Evolutionary conservation across 129 eudicot genomes (phyloP), one percentile per base, ranked within the genome.

Genomic region (Helianthus tuberosus): DNA sequence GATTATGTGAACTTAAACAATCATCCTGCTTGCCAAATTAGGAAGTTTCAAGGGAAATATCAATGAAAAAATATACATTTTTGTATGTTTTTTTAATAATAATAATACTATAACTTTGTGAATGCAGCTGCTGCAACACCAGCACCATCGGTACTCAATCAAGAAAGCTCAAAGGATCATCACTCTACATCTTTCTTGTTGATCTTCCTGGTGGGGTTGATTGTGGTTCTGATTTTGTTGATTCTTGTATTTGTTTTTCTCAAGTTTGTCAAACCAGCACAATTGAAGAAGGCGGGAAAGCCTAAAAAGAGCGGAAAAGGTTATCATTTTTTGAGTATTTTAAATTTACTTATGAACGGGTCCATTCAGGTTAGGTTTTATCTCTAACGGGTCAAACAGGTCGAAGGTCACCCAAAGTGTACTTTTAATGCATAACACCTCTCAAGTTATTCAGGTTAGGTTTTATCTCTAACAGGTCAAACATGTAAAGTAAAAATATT

Each of bases 181-280:
- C 79, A 80, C 63, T 58, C 76, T 32, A 68, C 86, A 8, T 3
- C 80, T 3, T 76, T 80, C 70, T 41, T 87, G 14, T 80, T 72
- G 80, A 65, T 87, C 57, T 73, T 87, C 62, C 81, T 89, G 12
- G 96, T 89, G 41, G 90, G 82, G 13, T 43, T 78, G 59, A 73
- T 89, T 38, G 74, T 85, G 75, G 82, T 89, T n/a, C 64, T 83
- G 20, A 50, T 85, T 29, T 38, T 89, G 80, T 36, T 87, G 52
- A 58, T 85, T 77, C 79, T 87, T 49, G n/a, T 85, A 61, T 80
- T 81, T 23, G 15, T 85, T 47, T 77, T 83, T 64, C 74, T 76
- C 38, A 89, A 85, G 77, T 39, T 68, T 46, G 74, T 86, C 66
- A 86, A 53, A 69, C 82, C 79, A 41, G 59, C 39, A 63, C 59